Conservation (phyloP, 179 eudicot species). For the Drosera spatulata region DNA sequence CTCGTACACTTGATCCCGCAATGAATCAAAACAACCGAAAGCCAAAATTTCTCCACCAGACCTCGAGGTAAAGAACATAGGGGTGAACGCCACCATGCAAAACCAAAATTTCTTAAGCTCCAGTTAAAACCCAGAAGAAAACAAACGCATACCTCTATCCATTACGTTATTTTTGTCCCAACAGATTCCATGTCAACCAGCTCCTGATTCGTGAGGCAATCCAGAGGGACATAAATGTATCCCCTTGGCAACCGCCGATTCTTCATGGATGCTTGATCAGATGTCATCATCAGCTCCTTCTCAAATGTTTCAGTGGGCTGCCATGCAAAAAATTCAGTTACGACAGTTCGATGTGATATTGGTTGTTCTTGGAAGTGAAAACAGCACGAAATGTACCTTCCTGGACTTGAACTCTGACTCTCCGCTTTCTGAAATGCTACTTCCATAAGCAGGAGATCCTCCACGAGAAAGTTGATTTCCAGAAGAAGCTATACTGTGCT, state of each 20-base stretch:
- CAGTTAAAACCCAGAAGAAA: background rate
- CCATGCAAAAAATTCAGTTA: background rate
- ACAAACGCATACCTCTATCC: conserved; percentile 13
- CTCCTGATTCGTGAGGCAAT: conserved; percentile 54
- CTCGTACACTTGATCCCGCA: conserved; percentile 62
- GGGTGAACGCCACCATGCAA: conserved; percentile 1
- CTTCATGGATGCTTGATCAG: conserved; percentile 13
- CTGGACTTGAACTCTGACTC: conserved; percentile 36
- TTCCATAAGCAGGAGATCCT: conserved; percentile 27
- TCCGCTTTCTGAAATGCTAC: conserved; percentile 36
- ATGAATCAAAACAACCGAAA: conserved; percentile 65
- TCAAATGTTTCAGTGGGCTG: conserved; percentile 66
- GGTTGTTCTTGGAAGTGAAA: too few species aligned
- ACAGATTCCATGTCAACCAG: conserved; percentile 12
- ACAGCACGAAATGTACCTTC: conserved; percentile 28
- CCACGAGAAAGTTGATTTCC: conserved; percentile 83
- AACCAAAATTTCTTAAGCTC: conserved; percentile 9
- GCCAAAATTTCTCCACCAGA: conserved; percentile 32
- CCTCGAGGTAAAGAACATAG: conserved; percentile 2
- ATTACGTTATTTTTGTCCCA: conserved; percentile 36
- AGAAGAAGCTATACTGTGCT: conserved; percentile 45
- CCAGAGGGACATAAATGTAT: conserved; percentile 72
- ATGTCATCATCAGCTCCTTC: conserved; percentile 83
- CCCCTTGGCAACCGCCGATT: conserved; percentile 82
- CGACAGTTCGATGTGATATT: background rate